Conservation (phyloP, 768 basidiomycete species). For the Gloeophyllum trabeum region DNA sequence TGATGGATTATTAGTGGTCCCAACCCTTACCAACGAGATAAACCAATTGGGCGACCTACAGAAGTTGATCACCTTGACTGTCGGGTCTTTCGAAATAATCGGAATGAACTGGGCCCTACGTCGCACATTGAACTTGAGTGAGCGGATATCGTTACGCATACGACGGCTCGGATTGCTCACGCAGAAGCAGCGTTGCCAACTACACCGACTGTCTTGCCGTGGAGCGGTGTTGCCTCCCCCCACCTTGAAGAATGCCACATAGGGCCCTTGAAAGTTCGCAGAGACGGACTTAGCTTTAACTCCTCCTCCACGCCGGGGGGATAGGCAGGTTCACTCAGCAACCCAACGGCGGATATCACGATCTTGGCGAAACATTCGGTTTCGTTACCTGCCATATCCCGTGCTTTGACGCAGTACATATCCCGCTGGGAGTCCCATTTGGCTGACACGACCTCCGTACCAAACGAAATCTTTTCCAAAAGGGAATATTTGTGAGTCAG, state of each 20-base stretch:
- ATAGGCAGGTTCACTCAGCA: slow-evolving; percentile 33
- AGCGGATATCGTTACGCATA: too few species aligned
- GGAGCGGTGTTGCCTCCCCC: slow-evolving; percentile 40
- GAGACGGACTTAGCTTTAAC: slow-evolving; percentile 27
- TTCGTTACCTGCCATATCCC: slow-evolving; percentile 25
- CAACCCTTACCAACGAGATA: slow-evolving; percentile 31
- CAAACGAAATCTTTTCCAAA: slow-evolving; percentile 27
- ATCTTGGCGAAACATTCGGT: slow-evolving; percentile 27
- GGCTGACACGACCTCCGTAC: slow-evolving; percentile 26
- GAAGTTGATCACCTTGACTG: slow-evolving; percentile 43
- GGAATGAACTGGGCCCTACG: slow-evolving; percentile 50
- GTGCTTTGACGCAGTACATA: slow-evolving; percentile 29
- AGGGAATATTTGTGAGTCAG: slow-evolving; percentile 35
- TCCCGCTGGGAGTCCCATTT: slow-evolving; percentile 33
- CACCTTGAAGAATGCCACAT: slow-evolving; percentile 46
- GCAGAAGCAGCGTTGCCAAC: slow-evolving; percentile 56
- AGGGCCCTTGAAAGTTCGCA: slow-evolving; percentile 34
- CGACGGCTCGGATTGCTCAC: slow-evolving; percentile 21
- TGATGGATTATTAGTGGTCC: neutral
- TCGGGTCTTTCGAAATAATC: slow-evolving; percentile 34
- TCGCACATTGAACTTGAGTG: too few species aligned
- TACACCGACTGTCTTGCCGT: slow-evolving; percentile 43
- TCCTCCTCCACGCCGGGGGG: too few species aligned
- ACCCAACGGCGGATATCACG: slow-evolving; percentile 38
- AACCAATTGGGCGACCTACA: slow-evolving; percentile 50